phyloP scores from a whole-genome alignment of 2,329 filamentous ascomycete genomes.

The Aspergillus oerlinghausenensis region DNA sequence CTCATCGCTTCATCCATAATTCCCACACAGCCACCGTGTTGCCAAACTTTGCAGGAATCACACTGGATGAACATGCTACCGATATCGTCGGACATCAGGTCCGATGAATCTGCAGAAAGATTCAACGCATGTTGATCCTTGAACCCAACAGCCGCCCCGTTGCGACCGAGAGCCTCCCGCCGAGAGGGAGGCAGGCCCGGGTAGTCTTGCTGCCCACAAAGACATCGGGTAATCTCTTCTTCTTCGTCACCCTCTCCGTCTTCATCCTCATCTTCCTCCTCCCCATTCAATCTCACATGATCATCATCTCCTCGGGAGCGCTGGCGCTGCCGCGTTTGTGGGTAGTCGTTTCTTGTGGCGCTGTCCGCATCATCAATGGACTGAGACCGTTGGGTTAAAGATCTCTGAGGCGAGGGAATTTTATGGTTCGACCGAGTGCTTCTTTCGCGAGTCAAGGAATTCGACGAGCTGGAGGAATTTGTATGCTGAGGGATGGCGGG shows the following conservation, averaged over 20 bases:
- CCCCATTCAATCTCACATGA: conserved; percentile 41
- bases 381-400: conserved; percentile 56
- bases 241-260: conserved; percentile 66
- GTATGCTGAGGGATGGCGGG: conserved; percentile 69
- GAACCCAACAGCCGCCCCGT: conserved; percentile 46
- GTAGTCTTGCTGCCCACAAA: conserved; percentile 93
- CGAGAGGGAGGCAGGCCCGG: conserved; percentile 68
- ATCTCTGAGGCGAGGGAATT: conserved; percentile 68
- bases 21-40: conserved; percentile 94
- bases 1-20: conserved; percentile 92
- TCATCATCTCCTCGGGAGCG: conserved; percentile 64
- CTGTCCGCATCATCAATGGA: conserved; percentile 52
- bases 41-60: conserved; percentile 97
- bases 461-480: conserved; percentile 67
- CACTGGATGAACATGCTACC: conserved; percentile 97
- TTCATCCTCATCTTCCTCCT: conserved; percentile 56
- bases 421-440: conserved; percentile 69
- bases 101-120: conserved; percentile 56
- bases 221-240: conserved; percentile 91
- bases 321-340: conserved; percentile 71
- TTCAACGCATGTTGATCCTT: conserved; percentile 56
- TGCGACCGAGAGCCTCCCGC: conserved; percentile 51
- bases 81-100: conserved; percentile 70
- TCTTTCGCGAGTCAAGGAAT: conserved; percentile 71
- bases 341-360: conserved; percentile 54